Base-by-base conservation (phyloP, 768 basidiomycete species). In the Mycena vitilis region DNA sequence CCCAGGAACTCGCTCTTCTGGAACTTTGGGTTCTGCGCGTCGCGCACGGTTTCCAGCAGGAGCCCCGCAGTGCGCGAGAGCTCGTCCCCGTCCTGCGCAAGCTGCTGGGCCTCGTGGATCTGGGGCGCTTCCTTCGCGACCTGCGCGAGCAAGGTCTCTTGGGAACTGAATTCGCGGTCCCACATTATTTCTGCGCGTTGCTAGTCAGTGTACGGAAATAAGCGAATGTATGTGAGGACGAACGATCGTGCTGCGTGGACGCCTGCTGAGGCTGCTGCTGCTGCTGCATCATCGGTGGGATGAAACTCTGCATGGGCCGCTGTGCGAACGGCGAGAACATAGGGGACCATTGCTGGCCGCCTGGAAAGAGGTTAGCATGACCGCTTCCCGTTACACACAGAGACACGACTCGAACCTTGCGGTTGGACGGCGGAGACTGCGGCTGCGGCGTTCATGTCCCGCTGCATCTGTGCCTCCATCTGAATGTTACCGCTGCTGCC, bases 21-120 rank as follows among this genome's bases (percentile, higher is more conserved):
- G 74, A 98, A 95, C 77, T 97, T 98, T 42, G 90, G 88, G 75
- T 94, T 95, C 74, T 86, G 84, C 62, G 93, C 93, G 65, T 90
- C 80, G 74, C 87, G 83, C 53, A 96, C 87, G n/a, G 91, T 85
- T 48, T 94, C 88, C 62, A 97, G 81, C 45, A 97, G 85, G 49
- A 89, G 81, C 11, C 88, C 94, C 13, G 95, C 95, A 10, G 94
- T 91, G 36, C 87, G 86, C 3, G 95, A 91, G 53, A 97, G 88
- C 53, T 93, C 90, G 71, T 95, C 93, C 3, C 80, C 81, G 20
- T 89, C 88, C 20, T 49, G 73, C 10, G 72, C 74, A 52, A 37
- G 68, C 70, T 75, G 74, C 65, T 76, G 73, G 1, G 64, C 20
- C 56, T 78, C 74, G 45, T 80, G 74, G 47, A 64, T 64, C 63